Base-by-base conservation (phyloP, 768 basidiomycete genomes). In the Russula virescens region DNA sequence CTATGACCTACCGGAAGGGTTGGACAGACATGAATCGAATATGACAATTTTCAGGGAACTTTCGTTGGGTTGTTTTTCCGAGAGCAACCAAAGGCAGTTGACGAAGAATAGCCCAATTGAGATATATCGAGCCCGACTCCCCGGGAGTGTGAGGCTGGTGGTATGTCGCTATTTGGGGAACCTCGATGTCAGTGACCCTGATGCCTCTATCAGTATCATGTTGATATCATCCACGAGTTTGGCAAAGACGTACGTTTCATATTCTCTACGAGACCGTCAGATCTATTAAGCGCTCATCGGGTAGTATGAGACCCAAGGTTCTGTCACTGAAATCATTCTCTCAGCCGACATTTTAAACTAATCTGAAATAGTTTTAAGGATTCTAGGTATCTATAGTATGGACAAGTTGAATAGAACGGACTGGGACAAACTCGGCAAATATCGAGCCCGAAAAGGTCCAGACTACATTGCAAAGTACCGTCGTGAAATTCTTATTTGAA, bases 121-220 rank as follows among this genome's bases (percentile, higher is more conserved):
- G 6, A 61, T 67, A 16, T 67, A 54, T 13, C 43, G 54, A 19
- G 66, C 64, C 14, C 52, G 64, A 58, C 59, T 67, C 13, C 66
- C 66, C 0, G 66, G 66, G 6, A 60, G 49, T 9, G 14, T 21
- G 18, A 58, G 66, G 25, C 43, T 67, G 1, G 64, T 67, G 2
- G 66, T 67, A 35, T 43, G 66, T 48, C 23, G n/a, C 6, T 8
- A 2, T 31, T 19, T 35, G n/a, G 5, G 11, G 9, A 18, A 5
- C 28, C 16, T 23, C n/a, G 42, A 18, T 23, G 19, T 31, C 26
- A 13, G 34, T 0, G 21, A 21, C 43, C 50, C n/a, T 67, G 47
- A 53, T 28, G 23, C n/a, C n/a, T 9, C 23, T 46, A 43, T 45
- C n/a, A 66, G 66, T 67, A 67, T 40, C 47, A 65, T 45, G 21